Conservation (phyloP, 257 asterid genomes). For the Petunia axillaris region DNA sequence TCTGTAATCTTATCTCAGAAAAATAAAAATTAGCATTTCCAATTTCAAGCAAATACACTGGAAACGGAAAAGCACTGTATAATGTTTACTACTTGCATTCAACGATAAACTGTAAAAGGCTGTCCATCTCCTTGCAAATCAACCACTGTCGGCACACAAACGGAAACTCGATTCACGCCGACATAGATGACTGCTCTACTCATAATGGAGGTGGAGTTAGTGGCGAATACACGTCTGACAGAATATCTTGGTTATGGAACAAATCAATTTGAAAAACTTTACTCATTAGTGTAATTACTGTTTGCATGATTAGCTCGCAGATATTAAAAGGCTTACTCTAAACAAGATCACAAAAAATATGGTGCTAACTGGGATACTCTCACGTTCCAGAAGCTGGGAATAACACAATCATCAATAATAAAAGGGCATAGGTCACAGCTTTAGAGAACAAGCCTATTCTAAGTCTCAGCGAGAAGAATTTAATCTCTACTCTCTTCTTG, state of each 20-base stretch:
- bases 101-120: not conserved
- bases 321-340: not conserved
- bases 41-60: not conserved
- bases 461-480: not conserved
- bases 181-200: not conserved
- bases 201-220: not conserved
- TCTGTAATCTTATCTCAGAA: not conserved
- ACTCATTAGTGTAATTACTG: not conserved
- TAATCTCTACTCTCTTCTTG: not conserved
- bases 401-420: not conserved
- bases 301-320: not conserved
- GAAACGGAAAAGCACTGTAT: not conserved
- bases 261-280: slow-evolving; percentile 1
- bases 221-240: not conserved
- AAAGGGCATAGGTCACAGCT: not conserved
- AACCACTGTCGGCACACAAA: not conserved
- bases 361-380: not conserved
- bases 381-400: slow-evolving; percentile 11
- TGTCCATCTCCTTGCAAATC: not conserved
- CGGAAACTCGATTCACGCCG: not conserved
- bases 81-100: not conserved
- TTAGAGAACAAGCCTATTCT: not conserved
- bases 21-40: not conserved
- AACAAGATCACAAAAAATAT: not conserved
- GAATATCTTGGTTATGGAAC: not conserved